phyloP scores from a whole-genome alignment of 1,139 yeast genomes.

The Magnusiomyces suaveolens region DNA sequence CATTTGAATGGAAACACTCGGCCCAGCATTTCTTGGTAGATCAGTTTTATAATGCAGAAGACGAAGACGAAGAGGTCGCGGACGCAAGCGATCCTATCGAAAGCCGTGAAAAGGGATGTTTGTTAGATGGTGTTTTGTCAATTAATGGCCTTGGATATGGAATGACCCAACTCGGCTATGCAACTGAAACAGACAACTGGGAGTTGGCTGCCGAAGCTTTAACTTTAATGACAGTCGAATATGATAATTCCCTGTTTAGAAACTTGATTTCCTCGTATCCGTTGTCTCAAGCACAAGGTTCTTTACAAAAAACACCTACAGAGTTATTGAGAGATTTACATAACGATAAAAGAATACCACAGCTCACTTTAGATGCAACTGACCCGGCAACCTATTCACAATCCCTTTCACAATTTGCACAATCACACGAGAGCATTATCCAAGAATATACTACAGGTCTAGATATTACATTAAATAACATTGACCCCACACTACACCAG shows the following conservation, averaged over 20 bases:
- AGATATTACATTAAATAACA: neutral
- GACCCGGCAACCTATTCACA: neutral
- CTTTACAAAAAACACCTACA: neutral
- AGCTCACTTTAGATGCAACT: neutral
- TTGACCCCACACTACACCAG: neutral
- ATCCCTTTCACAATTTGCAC: neutral
- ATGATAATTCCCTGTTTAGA: neutral
- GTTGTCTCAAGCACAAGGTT: neutral
- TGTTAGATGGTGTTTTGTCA: slow-evolving; percentile 20
- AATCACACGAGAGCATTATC: neutral
- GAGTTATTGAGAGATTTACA: neutral
- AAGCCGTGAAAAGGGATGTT: neutral
- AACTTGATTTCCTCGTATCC: neutral
- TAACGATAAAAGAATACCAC: neutral
- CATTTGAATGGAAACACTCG: slow-evolving; percentile 26
- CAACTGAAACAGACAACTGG: slow-evolving; percentile 27
- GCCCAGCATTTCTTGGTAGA: slow-evolving; percentile 17
- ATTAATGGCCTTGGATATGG: slow-evolving; percentile 27
- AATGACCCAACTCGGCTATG: slow-evolving; percentile 31
- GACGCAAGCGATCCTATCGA: neutral
- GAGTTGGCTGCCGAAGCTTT: slow-evolving; percentile 25
- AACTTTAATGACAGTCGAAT: neutral
- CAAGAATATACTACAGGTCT: neutral
- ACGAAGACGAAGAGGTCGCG: slow-evolving; percentile 6
- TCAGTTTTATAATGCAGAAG: neutral